Base-by-base conservation (phyloP, 1,284 basidiomycete species). In the Agroathelia rolfsii region DNA sequence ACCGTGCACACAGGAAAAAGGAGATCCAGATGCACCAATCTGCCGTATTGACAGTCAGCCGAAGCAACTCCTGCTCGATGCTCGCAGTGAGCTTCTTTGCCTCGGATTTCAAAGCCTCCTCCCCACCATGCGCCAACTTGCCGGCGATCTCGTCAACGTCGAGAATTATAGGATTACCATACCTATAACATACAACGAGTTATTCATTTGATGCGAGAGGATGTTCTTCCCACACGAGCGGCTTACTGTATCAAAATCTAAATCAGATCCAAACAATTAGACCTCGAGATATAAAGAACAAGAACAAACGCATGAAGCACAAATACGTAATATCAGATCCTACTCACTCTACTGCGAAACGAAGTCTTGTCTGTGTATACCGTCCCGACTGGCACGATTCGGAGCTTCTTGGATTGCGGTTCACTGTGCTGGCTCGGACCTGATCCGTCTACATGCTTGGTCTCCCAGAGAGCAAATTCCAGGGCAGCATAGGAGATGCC, bases 401-500 rank as follows among this genome's bases (percentile, higher is more conserved):
- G n/a, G 15, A 19, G 14, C 10, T 26, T 17, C 24, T 10, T 27
- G n/a, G 7, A n/a, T 9, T 13, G 6, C 9, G 25, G 13, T 30
- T 28, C n/a, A 12, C n/a, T 35, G 13, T 28, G 28, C n/a, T 22
- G 46, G 39, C 35, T 55, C 51, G n/a, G 45, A 41, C 22, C 27
- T 44, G 28, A 30, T 49, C 40, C 12, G 38, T 49, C 16, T 53
- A 57, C 12, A 42, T 38, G 18, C 40, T 25, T 37, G 41, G 17
- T 40, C 25, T 19, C 34, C 52, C 73, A 73, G 39, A 68, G 61
- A 28, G 68, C 58, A 55, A 76, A 86, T 50, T 87, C 83, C 31
- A 88, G 68, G 3, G 78, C 81, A n/a, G 77, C 72, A 75, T 83
- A 84, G 3, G 74, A 72, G 1, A 74, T 72, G 2, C 84, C 84